Conservation (phyloP, 371 early-diverging fungal species). For the Mortierella sp. region DNA sequence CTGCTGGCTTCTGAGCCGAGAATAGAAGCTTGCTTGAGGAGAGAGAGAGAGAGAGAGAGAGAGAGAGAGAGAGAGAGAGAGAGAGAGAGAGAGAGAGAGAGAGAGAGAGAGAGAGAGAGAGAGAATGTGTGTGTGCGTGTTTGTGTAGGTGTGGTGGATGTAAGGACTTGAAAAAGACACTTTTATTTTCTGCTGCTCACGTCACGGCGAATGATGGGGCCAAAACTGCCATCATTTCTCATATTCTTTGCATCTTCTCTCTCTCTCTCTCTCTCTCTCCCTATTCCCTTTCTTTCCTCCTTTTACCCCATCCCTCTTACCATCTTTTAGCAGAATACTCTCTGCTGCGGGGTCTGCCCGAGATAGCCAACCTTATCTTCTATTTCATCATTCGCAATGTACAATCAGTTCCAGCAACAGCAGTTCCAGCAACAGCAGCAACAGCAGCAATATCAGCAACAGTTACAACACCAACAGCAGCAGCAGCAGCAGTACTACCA, state of each 20-base stretch:
- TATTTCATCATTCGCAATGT: conserved; percentile 14
- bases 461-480: conserved; percentile 30
- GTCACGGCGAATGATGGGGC: no score
- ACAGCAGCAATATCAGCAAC: conserved; percentile 23
- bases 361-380: neutral
- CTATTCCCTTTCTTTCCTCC: neutral
- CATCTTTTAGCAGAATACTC: neutral
- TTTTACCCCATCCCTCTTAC: neutral
- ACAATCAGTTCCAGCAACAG: conserved; percentile 12
- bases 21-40: no score
- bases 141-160: no score
- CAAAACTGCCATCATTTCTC: no score
- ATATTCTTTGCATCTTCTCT: neutral
- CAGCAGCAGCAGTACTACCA: conserved; percentile 50
- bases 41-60: no score
- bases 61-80: no score
- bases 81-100: no score
- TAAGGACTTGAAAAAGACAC: no score
- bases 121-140: no score
- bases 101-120: no score
- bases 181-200: neutral
- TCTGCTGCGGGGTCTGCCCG: neutral
- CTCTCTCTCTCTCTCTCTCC: neutral
- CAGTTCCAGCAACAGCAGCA: conserved; percentile 12
- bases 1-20: no score